Evolutionary conservation across 371 early-diverging fungal genomes (phyloP).

Genomic region (Lichtheimia hyalospora): DNA sequence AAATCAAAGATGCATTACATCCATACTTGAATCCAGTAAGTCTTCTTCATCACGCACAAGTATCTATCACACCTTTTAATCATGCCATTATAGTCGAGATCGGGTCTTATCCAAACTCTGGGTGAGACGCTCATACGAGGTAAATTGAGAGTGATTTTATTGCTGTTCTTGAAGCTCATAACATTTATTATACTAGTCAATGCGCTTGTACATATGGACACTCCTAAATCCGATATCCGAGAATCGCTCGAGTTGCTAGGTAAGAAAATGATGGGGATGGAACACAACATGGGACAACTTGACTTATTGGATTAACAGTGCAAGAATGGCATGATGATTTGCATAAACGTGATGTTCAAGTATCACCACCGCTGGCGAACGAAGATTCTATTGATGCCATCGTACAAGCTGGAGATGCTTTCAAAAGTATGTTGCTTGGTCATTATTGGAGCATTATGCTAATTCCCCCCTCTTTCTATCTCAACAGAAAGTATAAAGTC

Average conservation of each 20-base stretch:
- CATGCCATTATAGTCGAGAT: neutral
- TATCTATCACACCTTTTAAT: neutral
- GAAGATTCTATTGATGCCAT: conserved; percentile 10
- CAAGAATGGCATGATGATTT: conserved; percentile 3
- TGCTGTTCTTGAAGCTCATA: neutral
- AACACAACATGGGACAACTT: neutral
- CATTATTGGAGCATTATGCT: neutral
- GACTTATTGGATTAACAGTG: neutral
- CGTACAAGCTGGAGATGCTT: neutral
- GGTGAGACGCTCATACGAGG: conserved; percentile 2
- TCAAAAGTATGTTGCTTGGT: neutral
- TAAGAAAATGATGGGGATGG: neutral
- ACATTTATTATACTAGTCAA: neutral
- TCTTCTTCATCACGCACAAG: neutral
- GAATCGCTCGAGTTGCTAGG: conserved; percentile 3
- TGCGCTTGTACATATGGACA: neutral
- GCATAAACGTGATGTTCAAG: neutral
- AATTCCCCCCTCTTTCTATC: neutral
- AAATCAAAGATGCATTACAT: conserved; percentile 8
- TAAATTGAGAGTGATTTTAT: neutral
- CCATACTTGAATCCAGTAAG: conserved; percentile 9
- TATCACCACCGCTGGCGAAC: neutral
- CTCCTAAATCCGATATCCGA: neutral
- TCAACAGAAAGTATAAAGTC: neutral
- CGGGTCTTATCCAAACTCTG: conserved; percentile 4